phyloP scores from a whole-genome alignment of 192 early-diverging fungal species.

The Gamsiella multidivaricata region DNA sequence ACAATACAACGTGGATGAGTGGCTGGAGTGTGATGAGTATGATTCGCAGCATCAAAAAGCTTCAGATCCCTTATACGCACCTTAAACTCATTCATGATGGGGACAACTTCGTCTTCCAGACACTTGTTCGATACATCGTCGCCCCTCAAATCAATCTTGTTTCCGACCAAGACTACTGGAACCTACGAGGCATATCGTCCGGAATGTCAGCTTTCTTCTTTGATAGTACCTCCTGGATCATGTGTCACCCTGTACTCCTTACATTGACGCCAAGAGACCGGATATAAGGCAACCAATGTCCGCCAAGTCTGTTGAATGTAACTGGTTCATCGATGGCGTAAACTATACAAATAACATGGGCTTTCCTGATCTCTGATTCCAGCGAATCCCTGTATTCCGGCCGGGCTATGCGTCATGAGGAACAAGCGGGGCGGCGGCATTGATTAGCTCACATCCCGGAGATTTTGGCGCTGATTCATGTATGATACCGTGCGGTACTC shows the following conservation, averaged over 20 bases:
- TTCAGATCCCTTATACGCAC: constrained; percentile 34
- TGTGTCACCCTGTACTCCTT: constrained; percentile 13
- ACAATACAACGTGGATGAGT: not conserved
- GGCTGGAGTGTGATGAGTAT: not conserved
- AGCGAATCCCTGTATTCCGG: constrained; percentile 90
- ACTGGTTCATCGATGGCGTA: constrained; percentile 90
- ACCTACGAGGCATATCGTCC: constrained; percentile 60
- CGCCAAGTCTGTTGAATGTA: constrained; percentile 86
- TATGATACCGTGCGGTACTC: too few species aligned
- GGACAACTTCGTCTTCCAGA: constrained; percentile 94
- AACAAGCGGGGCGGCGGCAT: not conserved
- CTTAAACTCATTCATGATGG: constrained; percentile 99
- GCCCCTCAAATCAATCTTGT: constrained; percentile 92
- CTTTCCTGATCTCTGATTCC: constrained; percentile 94
- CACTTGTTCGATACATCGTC: constrained; percentile 83
- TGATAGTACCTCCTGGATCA: not conserved
- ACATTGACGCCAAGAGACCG: constrained; percentile 93
- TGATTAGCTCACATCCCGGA: too few species aligned
- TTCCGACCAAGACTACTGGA: constrained; percentile 93
- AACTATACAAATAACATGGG: constrained; percentile 98
- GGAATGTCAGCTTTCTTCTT: not conserved
- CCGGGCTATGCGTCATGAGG: constrained; percentile 63
- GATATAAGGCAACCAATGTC: constrained; percentile 95
- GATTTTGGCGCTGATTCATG: too few species aligned
- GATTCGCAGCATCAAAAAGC: too few species aligned